Conservation (phyloP, 2,329 filamentous ascomycete species). For the Fusarium setosum region DNA sequence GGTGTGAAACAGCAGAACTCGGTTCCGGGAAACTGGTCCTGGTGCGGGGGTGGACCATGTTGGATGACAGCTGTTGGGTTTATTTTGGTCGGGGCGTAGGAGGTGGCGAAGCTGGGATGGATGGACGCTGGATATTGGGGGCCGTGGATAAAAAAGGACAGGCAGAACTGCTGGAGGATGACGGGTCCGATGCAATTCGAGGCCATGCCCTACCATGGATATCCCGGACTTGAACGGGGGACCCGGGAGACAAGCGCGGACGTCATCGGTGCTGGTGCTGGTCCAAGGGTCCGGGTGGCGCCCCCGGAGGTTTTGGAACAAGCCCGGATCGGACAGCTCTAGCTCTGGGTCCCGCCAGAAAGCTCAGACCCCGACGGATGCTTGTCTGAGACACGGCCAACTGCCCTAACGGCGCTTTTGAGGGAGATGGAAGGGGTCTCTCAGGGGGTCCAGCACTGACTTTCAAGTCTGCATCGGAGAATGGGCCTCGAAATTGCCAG, state of each 20-base stretch:
- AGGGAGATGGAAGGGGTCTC: conserved; percentile 42
- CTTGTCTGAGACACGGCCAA: conserved; percentile 34
- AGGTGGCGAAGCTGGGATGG: conserved; percentile 18
- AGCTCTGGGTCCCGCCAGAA: not conserved
- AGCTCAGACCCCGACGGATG: conserved; percentile 6
- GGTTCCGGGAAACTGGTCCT: conserved; percentile 41
- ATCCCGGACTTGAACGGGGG: conserved; percentile 30
- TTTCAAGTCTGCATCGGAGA: not conserved
- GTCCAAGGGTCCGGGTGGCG: conserved; percentile 22
- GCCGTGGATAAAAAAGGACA: not conserved
- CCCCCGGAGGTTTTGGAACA: conserved; percentile 27
- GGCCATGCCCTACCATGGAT: conserved; percentile 30
- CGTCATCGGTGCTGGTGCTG: conserved; percentile 32
- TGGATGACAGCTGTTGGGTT: conserved; percentile 37
- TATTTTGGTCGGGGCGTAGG: conserved; percentile 35
- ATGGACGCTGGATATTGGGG: not conserved
- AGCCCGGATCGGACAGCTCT: conserved; percentile 16
- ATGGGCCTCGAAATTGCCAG: not conserved
- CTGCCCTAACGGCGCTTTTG: conserved; percentile 16
- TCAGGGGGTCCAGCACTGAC: not conserved
- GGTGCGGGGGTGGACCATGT: conserved; percentile 43
- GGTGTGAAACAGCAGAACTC: conserved; percentile 29
- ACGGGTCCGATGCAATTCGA: not conserved
- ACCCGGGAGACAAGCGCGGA: conserved; percentile 21
- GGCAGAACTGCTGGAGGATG: not conserved